A percentile compares a stretch with the other conserved stretches of the same genome.
Evolutionary conservation across 306 rosid species (phyloP).

Genomic region (Rosa chinensis): DNA sequence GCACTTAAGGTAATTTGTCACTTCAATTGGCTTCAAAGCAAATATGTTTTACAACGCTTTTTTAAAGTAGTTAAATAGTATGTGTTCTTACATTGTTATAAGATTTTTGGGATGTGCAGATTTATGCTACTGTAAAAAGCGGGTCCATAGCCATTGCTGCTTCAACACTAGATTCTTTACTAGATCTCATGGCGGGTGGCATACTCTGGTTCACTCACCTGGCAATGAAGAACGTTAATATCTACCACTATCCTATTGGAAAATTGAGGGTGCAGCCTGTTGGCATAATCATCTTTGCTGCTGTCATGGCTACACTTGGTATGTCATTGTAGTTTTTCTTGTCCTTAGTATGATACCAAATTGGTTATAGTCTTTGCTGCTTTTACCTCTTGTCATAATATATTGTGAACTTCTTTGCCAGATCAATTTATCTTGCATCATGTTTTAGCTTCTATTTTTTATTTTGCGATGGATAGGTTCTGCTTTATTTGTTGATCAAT

Average conservation of each 20-base stretch:
- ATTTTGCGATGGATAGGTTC: not conserved
- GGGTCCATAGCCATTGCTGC: slow-evolving; percentile 66
- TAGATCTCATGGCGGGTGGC: slow-evolving; percentile 80
- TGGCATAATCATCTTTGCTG: slow-evolving; percentile 90
- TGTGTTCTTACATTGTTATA: not conserved
- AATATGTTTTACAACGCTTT: not conserved
- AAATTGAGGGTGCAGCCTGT: slow-evolving; percentile 95
- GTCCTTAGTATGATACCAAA: not conserved
- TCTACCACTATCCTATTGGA: slow-evolving; percentile 83
- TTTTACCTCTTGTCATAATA: not conserved
- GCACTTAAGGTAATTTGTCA: slow-evolving; percentile 39
- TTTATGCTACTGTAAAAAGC: slow-evolving; percentile 53
- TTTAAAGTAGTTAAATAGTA: not conserved
- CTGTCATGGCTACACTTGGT: slow-evolving; percentile 96
- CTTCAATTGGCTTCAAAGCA: not conserved
- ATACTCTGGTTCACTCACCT: slow-evolving; percentile 93
- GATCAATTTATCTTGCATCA: not conserved
- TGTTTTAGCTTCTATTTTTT: not conserved
- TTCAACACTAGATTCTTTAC: slow-evolving; percentile 58
- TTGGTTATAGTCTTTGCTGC: not conserved
- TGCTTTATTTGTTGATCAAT: not conserved
- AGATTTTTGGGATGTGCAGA: slow-evolving; percentile 29
- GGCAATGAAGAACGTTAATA: slow-evolving; percentile 77
- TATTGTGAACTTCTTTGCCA: not conserved
- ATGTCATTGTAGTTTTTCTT: slow-evolving; percentile 22